These are phyloP conservation scores for Sarocladium strictum DNA, from an alignment of 2,329 filamentous ascomycete species.

Conservation along the genomic window DNA sequence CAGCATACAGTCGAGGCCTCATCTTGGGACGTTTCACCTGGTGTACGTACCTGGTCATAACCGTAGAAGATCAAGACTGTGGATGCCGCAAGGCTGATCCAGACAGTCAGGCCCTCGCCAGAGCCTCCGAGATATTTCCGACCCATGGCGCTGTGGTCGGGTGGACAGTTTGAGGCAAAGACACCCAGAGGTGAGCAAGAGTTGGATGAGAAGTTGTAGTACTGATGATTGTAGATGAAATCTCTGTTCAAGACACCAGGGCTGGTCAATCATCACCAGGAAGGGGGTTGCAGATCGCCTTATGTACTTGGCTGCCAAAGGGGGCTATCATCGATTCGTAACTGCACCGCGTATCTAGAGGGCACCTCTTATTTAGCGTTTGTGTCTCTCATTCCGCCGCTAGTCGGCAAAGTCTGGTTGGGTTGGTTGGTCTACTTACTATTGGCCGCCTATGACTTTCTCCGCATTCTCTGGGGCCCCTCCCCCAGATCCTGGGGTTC, in stretches of 20 bases:
- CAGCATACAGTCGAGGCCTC: background rate
- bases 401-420: too few relatives aligned
- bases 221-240: too few relatives aligned
- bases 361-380: too few relatives aligned
- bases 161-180: too few relatives aligned
- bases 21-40: background rate
- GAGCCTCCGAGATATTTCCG: constrained; percentile 43
- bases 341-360: too few relatives aligned
- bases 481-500: too few relatives aligned
- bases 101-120: constrained; percentile 42
- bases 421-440: too few relatives aligned
- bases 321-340: background rate
- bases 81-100: constrained; percentile 44
- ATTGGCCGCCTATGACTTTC: too few relatives aligned
- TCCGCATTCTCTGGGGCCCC: too few relatives aligned
- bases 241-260: background rate
- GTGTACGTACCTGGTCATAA: constrained; percentile 29
- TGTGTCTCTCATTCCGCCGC: too few relatives aligned
- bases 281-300: background rate
- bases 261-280: background rate
- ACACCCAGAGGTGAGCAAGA: too few relatives aligned
- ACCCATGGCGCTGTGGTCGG: too few relatives aligned
- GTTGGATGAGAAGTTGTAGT: background rate
- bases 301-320: background rate
- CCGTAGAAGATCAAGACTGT: constrained; percentile 46